A percentile compares a stretch with the other conserved stretches of the same genome.
phyloP scores from a whole-genome alignment of 257 asterid species.

The Penstemon eatonii region DNA sequence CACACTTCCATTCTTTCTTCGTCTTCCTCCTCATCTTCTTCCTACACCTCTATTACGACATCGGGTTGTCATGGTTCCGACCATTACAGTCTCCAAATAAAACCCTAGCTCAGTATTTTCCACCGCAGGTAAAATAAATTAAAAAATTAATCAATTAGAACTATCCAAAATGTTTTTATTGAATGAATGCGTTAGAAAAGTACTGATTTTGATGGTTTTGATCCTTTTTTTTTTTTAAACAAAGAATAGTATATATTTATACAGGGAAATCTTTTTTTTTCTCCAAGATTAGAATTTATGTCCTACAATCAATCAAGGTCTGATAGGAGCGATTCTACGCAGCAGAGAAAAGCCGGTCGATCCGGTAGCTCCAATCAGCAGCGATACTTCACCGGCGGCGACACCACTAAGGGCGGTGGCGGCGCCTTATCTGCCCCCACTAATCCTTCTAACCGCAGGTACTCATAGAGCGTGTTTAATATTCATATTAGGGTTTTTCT shows the following conservation, averaged over 20 bases:
- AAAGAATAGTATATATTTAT: neutral
- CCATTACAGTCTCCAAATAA: slow-evolving; percentile 40
- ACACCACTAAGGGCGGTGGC: slow-evolving; percentile 50
- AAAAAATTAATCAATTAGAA: too few species aligned
- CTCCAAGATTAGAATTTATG: neutral
- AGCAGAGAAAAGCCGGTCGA: slow-evolving; percentile 42
- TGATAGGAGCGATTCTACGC: slow-evolving; percentile 54
- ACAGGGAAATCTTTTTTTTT: neutral
- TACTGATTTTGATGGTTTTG: slow-evolving; percentile 30
- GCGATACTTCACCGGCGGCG: slow-evolving; percentile 36
- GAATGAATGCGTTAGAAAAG: slow-evolving; percentile 15
- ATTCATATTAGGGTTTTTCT: slow-evolving; percentile 31
- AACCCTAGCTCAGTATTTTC: slow-evolving; percentile 42
- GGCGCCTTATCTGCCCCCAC: slow-evolving; percentile 39
- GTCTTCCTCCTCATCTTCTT: slow-evolving; percentile 6
- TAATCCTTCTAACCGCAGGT: slow-evolving; percentile 45
- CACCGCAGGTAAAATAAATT: slow-evolving; percentile 37
- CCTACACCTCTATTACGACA: slow-evolving; percentile 22
- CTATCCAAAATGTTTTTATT: neutral
- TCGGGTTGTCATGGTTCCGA: slow-evolving; percentile 45
- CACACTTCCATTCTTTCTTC: neutral
- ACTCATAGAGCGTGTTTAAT: neutral
- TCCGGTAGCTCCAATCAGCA: slow-evolving; percentile 53
- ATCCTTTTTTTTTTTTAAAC: slow-evolving; percentile 41
- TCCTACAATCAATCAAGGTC: too few species aligned